Percentiles rank a stretch among this genome's conserved stretches.
These are phyloP conservation scores for Dipteronia dyeriana DNA, from an alignment of 345 rosid genomes.

Conservation along the genomic window DNA sequence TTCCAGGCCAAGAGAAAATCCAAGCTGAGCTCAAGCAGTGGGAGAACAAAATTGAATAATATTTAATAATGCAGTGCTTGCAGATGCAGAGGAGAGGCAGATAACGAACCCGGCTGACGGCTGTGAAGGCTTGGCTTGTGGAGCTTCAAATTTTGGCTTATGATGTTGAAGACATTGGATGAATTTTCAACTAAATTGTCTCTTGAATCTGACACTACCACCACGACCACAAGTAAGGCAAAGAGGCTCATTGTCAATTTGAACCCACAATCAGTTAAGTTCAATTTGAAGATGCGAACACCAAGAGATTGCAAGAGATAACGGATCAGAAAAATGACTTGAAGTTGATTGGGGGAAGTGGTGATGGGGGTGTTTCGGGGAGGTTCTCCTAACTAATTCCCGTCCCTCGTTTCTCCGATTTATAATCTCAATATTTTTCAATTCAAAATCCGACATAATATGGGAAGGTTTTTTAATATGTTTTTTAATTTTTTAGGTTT, in stretches of 20 bases:
- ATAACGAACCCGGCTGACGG: not conserved
- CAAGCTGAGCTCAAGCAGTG: not conserved
- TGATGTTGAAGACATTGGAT: constrained; percentile 26
- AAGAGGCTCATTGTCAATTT: not conserved
- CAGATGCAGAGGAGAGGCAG: constrained; percentile 25
- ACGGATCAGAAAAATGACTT: not conserved
- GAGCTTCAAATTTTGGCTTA: constrained; percentile 18
- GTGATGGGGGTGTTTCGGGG: no score
- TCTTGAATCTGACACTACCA: not conserved
- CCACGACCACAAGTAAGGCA: not conserved
- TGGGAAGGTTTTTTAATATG: no score
- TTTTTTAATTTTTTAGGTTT: no score
- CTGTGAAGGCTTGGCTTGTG: constrained; percentile 22
- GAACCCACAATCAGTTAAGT: not conserved
- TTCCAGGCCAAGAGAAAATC: not conserved
- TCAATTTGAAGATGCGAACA: constrained; percentile 2
- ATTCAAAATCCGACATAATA: no score
- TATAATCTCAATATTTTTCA: no score
- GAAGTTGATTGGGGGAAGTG: no score
- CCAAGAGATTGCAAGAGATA: constrained; percentile 6
- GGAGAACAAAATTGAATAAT: not conserved
- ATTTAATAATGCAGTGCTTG: not conserved
- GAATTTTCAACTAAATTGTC: constrained; percentile 16
- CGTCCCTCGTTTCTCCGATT: no score
- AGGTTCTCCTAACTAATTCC: no score